Conservation (phyloP, 352 stramenopile species). For the Aphanomyces stellatus region DNA sequence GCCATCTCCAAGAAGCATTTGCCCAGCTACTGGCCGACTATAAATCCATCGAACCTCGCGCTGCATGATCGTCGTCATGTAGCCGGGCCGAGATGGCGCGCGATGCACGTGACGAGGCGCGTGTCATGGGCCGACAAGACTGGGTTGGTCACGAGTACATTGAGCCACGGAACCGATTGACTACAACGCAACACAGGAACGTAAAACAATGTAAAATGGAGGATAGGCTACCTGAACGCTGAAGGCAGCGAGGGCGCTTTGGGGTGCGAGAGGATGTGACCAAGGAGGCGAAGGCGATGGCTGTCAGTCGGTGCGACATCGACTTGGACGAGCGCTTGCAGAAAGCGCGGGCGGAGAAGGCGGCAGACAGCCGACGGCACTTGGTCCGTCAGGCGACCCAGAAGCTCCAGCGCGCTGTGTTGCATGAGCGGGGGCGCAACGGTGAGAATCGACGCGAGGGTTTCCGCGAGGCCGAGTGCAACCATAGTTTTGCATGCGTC, state of each 20-base stretch:
- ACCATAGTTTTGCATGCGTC: conserved; percentile 1
- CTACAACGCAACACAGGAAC: too few species aligned
- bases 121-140: too few species aligned
- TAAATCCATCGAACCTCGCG: background rate
- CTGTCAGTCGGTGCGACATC: background rate
- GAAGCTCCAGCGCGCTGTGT: background rate
- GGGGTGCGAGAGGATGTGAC: background rate
- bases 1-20: background rate
- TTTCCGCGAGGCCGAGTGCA: background rate
- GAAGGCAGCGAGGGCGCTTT: too few species aligned
- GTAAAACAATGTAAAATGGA: too few species aligned
- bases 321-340: background rate
- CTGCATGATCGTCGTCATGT: background rate
- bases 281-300: background rate
- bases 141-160: too few species aligned
- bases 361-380: background rate
- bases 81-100: background rate
- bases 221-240: too few species aligned
- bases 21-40: background rate
- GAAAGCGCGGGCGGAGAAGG: background rate
- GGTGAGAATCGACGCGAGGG: background rate
- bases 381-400: background rate
- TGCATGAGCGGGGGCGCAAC: background rate
- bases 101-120: background rate
- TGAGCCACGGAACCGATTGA: too few species aligned